These are phyloP conservation scores for Extremus antarcticus DNA, from an alignment of 495 filamentous ascomycete species.

Conservation along the genomic window DNA sequence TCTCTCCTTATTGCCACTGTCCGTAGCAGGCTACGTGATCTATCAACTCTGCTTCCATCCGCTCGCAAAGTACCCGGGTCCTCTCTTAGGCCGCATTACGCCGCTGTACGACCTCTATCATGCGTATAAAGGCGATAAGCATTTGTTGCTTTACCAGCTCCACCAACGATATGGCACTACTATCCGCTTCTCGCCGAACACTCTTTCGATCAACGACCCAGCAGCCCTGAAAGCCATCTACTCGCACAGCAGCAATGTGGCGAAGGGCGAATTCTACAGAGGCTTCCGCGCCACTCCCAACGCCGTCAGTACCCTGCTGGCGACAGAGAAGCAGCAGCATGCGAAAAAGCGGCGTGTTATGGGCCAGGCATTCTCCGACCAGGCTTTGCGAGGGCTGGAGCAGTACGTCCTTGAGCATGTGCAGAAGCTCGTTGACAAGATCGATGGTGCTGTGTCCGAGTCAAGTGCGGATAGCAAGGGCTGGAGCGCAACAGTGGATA, in stretches of 20 bases:
- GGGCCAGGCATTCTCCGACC: constrained; percentile 51
- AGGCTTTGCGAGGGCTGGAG: constrained; percentile 46
- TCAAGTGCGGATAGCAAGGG: neutral
- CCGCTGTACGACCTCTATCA: constrained; percentile 46
- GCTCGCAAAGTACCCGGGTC: constrained; percentile 55
- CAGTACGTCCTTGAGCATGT: constrained; percentile 34
- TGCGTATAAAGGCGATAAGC: constrained; percentile 47
- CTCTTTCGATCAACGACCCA: constrained; percentile 46
- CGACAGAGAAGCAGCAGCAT: constrained; percentile 48
- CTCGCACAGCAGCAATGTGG: constrained; percentile 48
- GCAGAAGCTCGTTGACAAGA: neutral
- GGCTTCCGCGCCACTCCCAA: constrained; percentile 46
- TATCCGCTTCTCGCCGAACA: constrained; percentile 52
- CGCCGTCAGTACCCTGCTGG: constrained; percentile 48
- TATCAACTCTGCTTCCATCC: constrained; percentile 54
- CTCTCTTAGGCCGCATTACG: constrained; percentile 46
- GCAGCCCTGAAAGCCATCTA: constrained; percentile 52
- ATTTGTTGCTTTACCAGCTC: constrained; percentile 42
- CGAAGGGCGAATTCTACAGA: constrained; percentile 54
- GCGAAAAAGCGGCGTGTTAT: constrained; percentile 54
- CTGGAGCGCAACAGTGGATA: neutral
- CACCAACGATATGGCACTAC: constrained; percentile 26
- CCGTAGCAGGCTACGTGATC: constrained; percentile 14
- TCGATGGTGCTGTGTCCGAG: neutral
- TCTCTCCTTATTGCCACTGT: neutral